Evolutionary conservation across 1,284 basidiomycete species (phyloP).

Genomic region (Agaricales sp.): DNA sequence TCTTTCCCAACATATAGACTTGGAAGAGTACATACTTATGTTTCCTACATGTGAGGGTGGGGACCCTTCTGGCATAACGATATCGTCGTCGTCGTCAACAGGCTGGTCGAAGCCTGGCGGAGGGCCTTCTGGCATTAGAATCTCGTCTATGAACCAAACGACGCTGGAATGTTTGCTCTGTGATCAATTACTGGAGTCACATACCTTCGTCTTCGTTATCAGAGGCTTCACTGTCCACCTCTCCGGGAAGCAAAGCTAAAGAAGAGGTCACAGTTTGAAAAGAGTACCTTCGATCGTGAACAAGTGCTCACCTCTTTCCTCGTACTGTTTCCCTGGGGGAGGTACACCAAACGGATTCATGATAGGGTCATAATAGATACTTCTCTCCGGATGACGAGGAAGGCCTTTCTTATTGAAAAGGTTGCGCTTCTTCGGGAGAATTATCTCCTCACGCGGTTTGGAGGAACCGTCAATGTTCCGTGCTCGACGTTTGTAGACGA

Average conservation of each 20-base stretch:
- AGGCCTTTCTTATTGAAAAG: constrained; percentile 76
- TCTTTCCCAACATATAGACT: constrained; percentile 9
- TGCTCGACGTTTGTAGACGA: constrained; percentile 53
- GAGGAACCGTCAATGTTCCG: constrained; percentile 33
- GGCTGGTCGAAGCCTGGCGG: constrained; percentile 46
- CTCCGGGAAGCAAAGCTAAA: constrained; percentile 49
- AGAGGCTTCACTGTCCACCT: constrained; percentile 44
- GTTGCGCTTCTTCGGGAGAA: constrained; percentile 42
- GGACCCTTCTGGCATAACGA: constrained; percentile 78
- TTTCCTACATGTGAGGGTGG: constrained; percentile 38
- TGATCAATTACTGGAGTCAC: constrained; percentile 5
- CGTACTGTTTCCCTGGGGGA: constrained; percentile 93
- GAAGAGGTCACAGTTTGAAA: constrained; percentile 5
- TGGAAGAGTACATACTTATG: constrained; percentile 13
- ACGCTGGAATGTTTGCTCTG: background rate
- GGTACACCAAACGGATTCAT: constrained; percentile 95
- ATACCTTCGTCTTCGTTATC: constrained; percentile 34
- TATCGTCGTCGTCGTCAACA: constrained; percentile 64
- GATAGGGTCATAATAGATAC: constrained; percentile 86
- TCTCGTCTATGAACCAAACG: constrained; percentile 37
- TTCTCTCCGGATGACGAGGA: constrained; percentile 78
- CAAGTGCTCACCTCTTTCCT: constrained; percentile 61
- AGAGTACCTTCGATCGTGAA: background rate
- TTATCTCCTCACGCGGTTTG: constrained; percentile 33
- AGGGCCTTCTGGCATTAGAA: constrained; percentile 65